Evolutionary conservation across 495 filamentous ascomycete species (phyloP).

Genomic region (Podospora bellae-mahoneyi): DNA sequence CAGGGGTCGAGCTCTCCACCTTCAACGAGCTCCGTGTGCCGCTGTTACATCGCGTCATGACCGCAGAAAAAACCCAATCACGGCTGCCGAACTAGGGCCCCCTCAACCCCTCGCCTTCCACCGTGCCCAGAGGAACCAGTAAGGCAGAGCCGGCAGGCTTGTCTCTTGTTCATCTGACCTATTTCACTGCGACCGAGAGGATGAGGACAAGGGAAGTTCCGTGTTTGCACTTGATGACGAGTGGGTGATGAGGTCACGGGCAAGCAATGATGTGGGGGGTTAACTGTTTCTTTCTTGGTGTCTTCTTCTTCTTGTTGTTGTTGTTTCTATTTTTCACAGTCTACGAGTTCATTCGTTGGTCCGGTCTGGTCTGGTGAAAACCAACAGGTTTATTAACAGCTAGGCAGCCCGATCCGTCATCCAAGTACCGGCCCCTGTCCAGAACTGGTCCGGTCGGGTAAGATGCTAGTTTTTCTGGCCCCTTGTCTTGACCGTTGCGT

Average conservation of each 20-base stretch:
- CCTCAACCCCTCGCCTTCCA: background rate
- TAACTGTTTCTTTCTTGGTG: background rate
- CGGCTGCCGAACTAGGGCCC: constrained; percentile 3
- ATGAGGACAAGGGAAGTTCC: background rate
- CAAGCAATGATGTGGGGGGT: background rate
- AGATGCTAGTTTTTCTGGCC: background rate
- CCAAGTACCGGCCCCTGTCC: background rate
- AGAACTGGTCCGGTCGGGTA: background rate
- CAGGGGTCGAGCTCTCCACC: constrained; percentile 2
- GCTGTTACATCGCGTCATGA: constrained; percentile 8
- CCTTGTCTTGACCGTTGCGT: constrained; percentile 2
- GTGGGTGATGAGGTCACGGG: background rate
- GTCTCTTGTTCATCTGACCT: constrained; percentile 3
- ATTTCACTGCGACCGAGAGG: background rate
- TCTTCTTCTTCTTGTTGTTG: background rate
- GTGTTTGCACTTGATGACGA: background rate
- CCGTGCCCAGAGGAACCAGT: background rate
- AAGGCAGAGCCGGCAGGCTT: background rate
- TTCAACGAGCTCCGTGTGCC: constrained; percentile 6
- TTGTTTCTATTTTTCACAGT: background rate
- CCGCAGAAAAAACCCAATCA: constrained; percentile 9
- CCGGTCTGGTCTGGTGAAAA: background rate
- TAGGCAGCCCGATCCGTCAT: background rate
- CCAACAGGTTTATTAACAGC: background rate
- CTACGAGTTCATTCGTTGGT: background rate